Base-by-base conservation (phyloP, 2,329 filamentous ascomycete genomes). In the Tolypocladium paradoxum region DNA sequence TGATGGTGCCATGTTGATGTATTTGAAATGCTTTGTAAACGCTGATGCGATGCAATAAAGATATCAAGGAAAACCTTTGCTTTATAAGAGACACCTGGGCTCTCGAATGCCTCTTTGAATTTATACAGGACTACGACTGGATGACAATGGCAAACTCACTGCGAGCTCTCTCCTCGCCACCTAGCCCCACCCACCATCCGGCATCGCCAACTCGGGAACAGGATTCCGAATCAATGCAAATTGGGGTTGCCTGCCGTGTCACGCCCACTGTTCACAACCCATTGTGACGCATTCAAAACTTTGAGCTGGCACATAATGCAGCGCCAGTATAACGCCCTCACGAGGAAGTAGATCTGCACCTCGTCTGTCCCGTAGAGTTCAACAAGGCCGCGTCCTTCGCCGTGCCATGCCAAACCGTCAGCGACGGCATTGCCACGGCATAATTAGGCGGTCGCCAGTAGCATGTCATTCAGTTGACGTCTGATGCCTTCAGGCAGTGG, bases 1-100 rank as follows among this genome's bases (percentile, higher is more conserved):
- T 57, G 70, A 71, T 49, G 73, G 74, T 54, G 70, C 61, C 74
- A 76, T 76, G 52, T 51, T 70, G 50, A 51, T 56, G 49, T 51
- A 27, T 52, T 54, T 6, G n/a, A 24, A 33, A 36, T 7, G 36
- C 29, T n/a, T 37, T n/a, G 16, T 12, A 45, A 45, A 2, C 24
- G 7, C 14, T 14, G 14, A 2, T 38, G 11, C 20, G 6, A 27
- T 12, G 12, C 14, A 27, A 3, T 16, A 7, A 18, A 8, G 8
- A n/a, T 46, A 11, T n/a, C 16, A n/a, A 27, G 31, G 12, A 4
- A 12, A 11, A 14, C 11, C 11, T 12, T 33, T 33, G 11, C 31
- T 14, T 33, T 12, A 12, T 1, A 27, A 14, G 2, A n/a, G 16
- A 11, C 4, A 16, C 7, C 14, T 14, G 4, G 9, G 14, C 7